phyloP scores from a whole-genome alignment of 2,329 filamentous ascomycete genomes.

The Pseudogymnoascus sp. region DNA sequence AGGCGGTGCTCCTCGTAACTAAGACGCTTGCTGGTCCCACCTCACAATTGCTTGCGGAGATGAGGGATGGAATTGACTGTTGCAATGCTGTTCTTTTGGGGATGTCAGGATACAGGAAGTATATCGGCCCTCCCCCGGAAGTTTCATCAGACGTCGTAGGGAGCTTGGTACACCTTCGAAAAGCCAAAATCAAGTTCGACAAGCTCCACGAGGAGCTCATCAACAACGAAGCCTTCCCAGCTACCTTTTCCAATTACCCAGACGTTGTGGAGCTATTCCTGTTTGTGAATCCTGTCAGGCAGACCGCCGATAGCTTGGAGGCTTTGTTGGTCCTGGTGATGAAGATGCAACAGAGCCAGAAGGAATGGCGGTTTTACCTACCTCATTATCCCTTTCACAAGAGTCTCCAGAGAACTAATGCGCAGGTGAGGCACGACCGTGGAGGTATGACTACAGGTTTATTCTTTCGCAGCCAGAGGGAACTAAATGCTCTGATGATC shows the following conservation, averaged over 20 bases:
- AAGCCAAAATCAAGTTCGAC: constrained; percentile 39
- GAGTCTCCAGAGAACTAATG: constrained; percentile 44
- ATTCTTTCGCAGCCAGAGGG: constrained; percentile 30
- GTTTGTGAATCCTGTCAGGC: constrained; percentile 46
- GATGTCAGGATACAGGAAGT: constrained; percentile 41
- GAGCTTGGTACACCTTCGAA: constrained; percentile 33
- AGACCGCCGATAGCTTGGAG: constrained; percentile 41
- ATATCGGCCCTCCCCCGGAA: constrained; percentile 37
- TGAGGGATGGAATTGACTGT: constrained; percentile 36
- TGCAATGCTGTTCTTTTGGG: constrained; percentile 48
- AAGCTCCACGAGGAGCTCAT: constrained; percentile 40
- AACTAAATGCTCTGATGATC: constrained; percentile 26
- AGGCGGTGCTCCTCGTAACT: constrained; percentile 26
- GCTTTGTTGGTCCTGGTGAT: constrained; percentile 39
- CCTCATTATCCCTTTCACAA: constrained; percentile 49
- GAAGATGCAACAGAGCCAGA: constrained; percentile 37
- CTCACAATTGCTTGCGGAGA: constrained; percentile 37
- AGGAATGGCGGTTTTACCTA: constrained; percentile 36
- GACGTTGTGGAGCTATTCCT: constrained; percentile 47
- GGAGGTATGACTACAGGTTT: constrained; percentile 48
- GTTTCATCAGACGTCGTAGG: constrained; percentile 36
- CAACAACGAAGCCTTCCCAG: constrained; percentile 36
- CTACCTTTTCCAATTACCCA: constrained; percentile 38
- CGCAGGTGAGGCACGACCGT: constrained; percentile 50
- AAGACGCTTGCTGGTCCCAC: constrained; percentile 39